Base-by-base conservation (phyloP, 306 rosid species). In the Vicia faba region DNA sequence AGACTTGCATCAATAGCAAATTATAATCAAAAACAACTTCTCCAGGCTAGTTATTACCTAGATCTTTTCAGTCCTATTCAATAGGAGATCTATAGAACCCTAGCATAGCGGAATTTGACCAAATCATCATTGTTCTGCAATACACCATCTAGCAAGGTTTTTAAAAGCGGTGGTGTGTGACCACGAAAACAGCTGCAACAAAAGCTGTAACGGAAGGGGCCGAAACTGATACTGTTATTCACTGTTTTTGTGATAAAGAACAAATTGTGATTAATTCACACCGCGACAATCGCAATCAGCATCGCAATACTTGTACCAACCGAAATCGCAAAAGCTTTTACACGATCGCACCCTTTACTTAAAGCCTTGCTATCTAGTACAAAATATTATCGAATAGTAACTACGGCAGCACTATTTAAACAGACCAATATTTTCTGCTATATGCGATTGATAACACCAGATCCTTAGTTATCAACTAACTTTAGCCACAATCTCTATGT, bases 1-100 rank as follows among this genome's bases (percentile, higher is more conserved):
- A 71, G 29, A 59, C 44, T 20, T 48, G 58, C 66, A 51, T 56
- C 77, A 74, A 57, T 14, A 6, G 29, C 62, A 26, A 31, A 58
- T 6, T 38, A 5, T 49, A 74, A 70, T 51, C 62, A 65, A 28
- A 64, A 65, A 41, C 18, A 45, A 53, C 59, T 23, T 23, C 53
- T 48, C 49, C 25, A 11, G 13, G 1, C 40, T 11, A 4, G 10
- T 20, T 39, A 33, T 31, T 43, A 61, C 26, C 63, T 2, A 14
- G 65, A 49, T 57, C 73, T 71, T 54, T 3, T 2, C 2, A 1
- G 14, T n/a, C 16, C 2, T 44, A 6, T 12, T n/a, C 48, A 13
- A 44, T 44, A 44, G 16, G 18, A 14, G n/a, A 3, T 3, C 18
- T 44, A 44, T 44, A 44, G 5, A n/a, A 40, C 18, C 14, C 13